Percentiles rank a stretch among this genome's conserved stretches.
phyloP scores from a whole-genome alignment of 805 yeast species.

The Kuraishia hungarica region DNA sequence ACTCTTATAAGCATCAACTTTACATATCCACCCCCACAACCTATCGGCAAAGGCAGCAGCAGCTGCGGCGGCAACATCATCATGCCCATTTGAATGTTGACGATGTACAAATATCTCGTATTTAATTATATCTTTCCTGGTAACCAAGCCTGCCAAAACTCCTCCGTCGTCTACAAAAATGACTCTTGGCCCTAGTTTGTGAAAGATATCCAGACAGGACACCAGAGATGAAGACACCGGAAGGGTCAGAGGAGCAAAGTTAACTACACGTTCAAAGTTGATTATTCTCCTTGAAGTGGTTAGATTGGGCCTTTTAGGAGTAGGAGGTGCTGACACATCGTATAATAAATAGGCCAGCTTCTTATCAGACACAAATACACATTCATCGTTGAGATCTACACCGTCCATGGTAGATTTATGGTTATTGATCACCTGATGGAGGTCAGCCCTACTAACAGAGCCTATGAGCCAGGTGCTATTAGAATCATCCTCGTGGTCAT shows the following conservation, averaged over 20 bases:
- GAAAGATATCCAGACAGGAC: constrained; percentile 57
- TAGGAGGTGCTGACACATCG: neutral
- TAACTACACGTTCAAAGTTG: constrained; percentile 27
- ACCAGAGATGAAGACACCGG: constrained; percentile 47
- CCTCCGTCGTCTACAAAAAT: constrained; percentile 62
- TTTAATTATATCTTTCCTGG: constrained; percentile 74
- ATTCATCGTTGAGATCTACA: constrained; percentile 10
- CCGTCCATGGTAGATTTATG: constrained; percentile 13
- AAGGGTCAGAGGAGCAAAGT: constrained; percentile 56
- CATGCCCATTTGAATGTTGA: constrained; percentile 12
- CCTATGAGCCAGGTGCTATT: constrained; percentile 29
- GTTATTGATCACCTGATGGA: constrained; percentile 20
- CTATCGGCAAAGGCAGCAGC: constrained; percentile 12
- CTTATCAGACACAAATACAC: constrained; percentile 11
- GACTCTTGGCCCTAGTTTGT: constrained; percentile 71
- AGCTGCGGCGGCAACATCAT: neutral
- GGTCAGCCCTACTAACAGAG: constrained; percentile 32
- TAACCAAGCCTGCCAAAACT: constrained; percentile 60
- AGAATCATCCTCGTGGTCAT: neutral
- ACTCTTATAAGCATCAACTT: constrained; percentile 3
- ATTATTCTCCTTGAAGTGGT: constrained; percentile 5
- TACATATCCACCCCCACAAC: constrained; percentile 16
- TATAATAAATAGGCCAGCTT: constrained; percentile 1
- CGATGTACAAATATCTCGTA: constrained; percentile 36
- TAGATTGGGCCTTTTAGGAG: constrained; percentile 1